Conservation (phyloP, 768 basidiomycete species). For the Boletales sp. region DNA sequence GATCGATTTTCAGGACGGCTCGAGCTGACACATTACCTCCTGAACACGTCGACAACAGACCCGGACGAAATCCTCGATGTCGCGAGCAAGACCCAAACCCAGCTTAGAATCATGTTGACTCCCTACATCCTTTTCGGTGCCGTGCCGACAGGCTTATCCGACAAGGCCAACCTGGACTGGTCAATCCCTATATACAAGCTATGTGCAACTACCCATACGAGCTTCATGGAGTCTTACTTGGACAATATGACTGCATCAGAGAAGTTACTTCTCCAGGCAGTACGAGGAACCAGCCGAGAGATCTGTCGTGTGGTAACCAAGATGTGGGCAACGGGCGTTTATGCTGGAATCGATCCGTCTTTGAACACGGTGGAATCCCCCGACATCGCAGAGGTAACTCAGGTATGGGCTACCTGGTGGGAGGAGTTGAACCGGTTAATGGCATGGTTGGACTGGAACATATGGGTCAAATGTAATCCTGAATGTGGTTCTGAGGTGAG, state of each 20-base stretch:
- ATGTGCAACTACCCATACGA: constrained; percentile 30
- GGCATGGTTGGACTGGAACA: constrained; percentile 49
- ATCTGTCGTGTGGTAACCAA: constrained; percentile 43
- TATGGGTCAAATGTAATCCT: constrained; percentile 47
- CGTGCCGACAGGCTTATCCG: not conserved
- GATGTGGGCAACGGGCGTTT: constrained; percentile 44
- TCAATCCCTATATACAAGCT: constrained; percentile 24
- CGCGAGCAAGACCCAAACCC: constrained; percentile 12
- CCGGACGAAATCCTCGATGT: not conserved
- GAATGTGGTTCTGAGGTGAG: constrained; percentile 42
- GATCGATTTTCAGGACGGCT: constrained; percentile 32
- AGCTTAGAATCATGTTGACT: constrained; percentile 24
- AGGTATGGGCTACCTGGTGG: constrained; percentile 30
- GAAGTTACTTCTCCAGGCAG: constrained; percentile 18
- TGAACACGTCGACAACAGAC: constrained; percentile 6
- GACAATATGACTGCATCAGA: constrained; percentile 27
- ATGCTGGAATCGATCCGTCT: constrained; percentile 12
- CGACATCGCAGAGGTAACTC: not conserved
- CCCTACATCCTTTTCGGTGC: constrained; percentile 24
- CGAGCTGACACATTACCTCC: constrained; percentile 21
- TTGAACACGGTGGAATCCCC: constrained; percentile 3
- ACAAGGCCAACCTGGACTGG: constrained; percentile 19
- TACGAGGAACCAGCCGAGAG: constrained; percentile 37
- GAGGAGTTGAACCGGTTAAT: constrained; percentile 29
- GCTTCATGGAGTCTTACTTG: not conserved